A percentile compares a stretch with the other conserved stretches of the same genome.
Conservation (phyloP, 225 moss, liverwort and hornwort species). For the Polytrichum formosum region DNA sequence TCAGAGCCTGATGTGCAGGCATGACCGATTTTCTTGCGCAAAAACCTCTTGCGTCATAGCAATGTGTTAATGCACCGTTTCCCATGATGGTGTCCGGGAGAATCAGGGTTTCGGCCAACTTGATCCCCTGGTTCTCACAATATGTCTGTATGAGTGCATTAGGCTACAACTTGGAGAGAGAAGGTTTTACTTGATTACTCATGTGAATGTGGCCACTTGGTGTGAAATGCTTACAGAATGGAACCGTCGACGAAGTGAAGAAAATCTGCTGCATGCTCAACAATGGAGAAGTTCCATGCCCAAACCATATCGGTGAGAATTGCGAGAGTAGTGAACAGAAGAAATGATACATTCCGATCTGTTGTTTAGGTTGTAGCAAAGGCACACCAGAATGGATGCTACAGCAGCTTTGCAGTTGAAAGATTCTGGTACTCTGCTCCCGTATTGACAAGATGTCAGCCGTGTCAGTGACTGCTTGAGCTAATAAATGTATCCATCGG, state of each 20-base stretch:
- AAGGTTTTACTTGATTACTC: not conserved
- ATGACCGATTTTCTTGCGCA: too few species aligned
- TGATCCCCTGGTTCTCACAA: not conserved
- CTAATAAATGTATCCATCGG: not conserved
- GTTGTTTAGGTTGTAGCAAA: too few species aligned
- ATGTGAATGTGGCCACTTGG: not conserved
- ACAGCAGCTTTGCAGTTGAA: not conserved
- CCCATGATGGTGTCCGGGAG: not conserved
- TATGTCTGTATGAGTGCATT: not conserved
- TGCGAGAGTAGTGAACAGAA: too few species aligned
- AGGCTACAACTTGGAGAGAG: not conserved
- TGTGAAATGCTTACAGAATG: constrained; percentile 54
- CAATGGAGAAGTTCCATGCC: constrained; percentile 86
- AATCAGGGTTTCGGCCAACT: not conserved
- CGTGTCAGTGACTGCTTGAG: not conserved
- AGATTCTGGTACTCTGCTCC: not conserved
- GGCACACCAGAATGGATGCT: too few species aligned
- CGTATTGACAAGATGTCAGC: not conserved
- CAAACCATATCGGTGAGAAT: constrained; percentile 70
- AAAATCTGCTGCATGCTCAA: constrained; percentile 65
- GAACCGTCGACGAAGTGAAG: constrained; percentile 73
- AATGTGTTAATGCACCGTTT: not conserved
- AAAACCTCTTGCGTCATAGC: too few species aligned
- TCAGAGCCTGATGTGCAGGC: not conserved
- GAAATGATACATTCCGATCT: too few species aligned